A percentile compares a stretch with the other conserved stretches of the same genome.
These are phyloP conservation scores for Zygoascus meyerae DNA, from an alignment of 1,139 yeast genomes.

Conservation along the genomic window DNA sequence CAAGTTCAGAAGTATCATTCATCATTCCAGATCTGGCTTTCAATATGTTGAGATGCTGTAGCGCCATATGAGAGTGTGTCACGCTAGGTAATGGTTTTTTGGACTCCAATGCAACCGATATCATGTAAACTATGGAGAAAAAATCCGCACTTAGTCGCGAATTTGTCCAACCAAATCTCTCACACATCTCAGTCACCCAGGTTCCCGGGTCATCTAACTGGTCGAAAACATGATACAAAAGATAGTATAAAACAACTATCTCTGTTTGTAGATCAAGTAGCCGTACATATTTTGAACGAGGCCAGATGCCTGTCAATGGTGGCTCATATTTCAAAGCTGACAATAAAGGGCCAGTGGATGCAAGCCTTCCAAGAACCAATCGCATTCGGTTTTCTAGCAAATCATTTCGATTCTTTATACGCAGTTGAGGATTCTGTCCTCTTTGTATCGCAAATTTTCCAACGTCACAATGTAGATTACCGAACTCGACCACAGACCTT, in stretches of 20 bases:
- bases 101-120: constrained; percentile 24
- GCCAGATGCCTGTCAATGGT: constrained; percentile 28
- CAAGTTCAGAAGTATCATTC: not conserved
- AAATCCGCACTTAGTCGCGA: constrained; percentile 25
- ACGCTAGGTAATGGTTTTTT: constrained; percentile 28
- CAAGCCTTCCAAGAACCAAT: constrained; percentile 19
- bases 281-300: constrained; percentile 23
- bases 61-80: constrained; percentile 27
- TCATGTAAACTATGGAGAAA: constrained; percentile 28
- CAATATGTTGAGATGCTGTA: constrained; percentile 18
- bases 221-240: constrained; percentile 21
- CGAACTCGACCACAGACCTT: constrained; percentile 22
- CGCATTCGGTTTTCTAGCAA: constrained; percentile 18
- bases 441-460: constrained; percentile 27
- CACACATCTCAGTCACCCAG: constrained; percentile 18
- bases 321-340: constrained; percentile 26
- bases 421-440: constrained; percentile 20
- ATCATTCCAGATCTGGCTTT: constrained; percentile 15
- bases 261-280: constrained; percentile 22
- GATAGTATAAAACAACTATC: constrained; percentile 20
- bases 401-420: constrained; percentile 21
- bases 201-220: constrained; percentile 18
- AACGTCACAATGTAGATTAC: constrained; percentile 27
- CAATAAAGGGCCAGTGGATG: constrained; percentile 17
- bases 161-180: constrained; percentile 26